Percentiles rank a stretch among this genome's conserved stretches.
Conservation (phyloP, 73 alveolate species). For the Durusdinium trenchii region DNA sequence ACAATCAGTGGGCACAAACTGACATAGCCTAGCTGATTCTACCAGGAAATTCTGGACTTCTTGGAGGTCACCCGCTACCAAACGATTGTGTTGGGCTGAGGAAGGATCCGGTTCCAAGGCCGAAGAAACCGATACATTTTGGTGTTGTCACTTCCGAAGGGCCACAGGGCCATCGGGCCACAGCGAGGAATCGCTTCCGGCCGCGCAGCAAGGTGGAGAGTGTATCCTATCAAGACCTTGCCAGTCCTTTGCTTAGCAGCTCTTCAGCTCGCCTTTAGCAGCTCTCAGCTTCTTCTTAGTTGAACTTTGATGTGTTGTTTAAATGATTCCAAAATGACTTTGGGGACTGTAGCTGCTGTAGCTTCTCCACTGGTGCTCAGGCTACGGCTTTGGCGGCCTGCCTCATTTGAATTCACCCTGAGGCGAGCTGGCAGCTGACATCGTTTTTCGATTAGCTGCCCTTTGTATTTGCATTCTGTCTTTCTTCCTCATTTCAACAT, state of each 20-base stretch:
- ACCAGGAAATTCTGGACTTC: constrained; percentile 88
- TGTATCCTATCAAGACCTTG: constrained; percentile 76
- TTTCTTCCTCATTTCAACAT: too few species aligned
- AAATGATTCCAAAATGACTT: neutral
- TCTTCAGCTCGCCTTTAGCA: too few species aligned
- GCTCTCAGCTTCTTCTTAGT: too few species aligned
- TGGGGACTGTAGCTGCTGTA: neutral
- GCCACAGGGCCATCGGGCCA: too few species aligned
- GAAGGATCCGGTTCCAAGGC: too few species aligned
- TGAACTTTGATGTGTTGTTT: too few species aligned
- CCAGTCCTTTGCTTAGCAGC: neutral
- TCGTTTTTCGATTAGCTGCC: too few species aligned
- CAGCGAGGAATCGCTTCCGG: neutral
- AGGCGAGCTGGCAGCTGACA: neutral
- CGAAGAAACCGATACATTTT: too few species aligned
- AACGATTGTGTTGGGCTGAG: constrained; percentile 4
- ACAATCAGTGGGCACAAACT: neutral
- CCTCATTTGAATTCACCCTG: neutral
- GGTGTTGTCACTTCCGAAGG: too few species aligned
- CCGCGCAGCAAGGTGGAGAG: constrained; percentile 60
- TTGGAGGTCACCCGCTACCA: constrained; percentile 94
- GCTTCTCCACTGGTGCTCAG: too few species aligned
- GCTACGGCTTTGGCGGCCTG: constrained; percentile 25
- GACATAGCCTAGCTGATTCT: neutral
- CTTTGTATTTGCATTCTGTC: too few species aligned